phyloP scores from a whole-genome alignment of 2,329 filamentous ascomycete genomes.

The Chaetothyriales sp. region DNA sequence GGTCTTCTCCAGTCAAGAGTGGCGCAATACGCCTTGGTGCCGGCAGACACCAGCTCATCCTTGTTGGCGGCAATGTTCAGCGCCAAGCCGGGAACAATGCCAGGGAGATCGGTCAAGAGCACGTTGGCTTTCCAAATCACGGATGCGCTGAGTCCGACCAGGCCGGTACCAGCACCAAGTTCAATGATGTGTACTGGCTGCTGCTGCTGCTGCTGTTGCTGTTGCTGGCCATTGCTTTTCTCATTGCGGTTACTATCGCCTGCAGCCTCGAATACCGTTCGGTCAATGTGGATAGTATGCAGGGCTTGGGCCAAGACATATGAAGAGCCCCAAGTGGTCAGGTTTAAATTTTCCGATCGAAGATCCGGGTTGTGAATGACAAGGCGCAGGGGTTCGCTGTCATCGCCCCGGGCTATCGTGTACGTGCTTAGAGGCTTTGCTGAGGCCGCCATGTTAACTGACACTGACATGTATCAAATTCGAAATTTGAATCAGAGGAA shows the following conservation, averaged over 20 bases:
- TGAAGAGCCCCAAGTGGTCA: constrained; percentile 91
- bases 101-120: constrained; percentile 64
- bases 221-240: too few species aligned
- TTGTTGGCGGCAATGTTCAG: constrained; percentile 58
- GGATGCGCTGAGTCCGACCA: constrained; percentile 73
- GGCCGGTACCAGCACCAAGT: constrained; percentile 75
- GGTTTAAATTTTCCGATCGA: constrained; percentile 69
- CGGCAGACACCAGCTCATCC: constrained; percentile 58
- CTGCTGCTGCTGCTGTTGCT: too few species aligned
- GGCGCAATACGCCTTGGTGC: constrained; percentile 18
- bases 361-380: constrained; percentile 64
- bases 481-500: too few species aligned
- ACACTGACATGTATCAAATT: too few species aligned
- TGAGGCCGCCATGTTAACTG: not conserved
- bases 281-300: constrained; percentile 18
- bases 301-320: constrained; percentile 69
- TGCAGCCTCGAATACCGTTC: not conserved
- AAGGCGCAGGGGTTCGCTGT: not conserved
- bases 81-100: constrained; percentile 65
- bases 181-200: constrained; percentile 43
- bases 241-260: not conserved
- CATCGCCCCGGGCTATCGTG: not conserved
- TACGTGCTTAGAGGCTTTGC: not conserved
- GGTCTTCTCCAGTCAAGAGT: constrained; percentile 27
- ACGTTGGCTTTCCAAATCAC: constrained; percentile 52